phyloP scores from a whole-genome alignment of 331 rosid genomes.

The Erythrophleum ivorense region DNA sequence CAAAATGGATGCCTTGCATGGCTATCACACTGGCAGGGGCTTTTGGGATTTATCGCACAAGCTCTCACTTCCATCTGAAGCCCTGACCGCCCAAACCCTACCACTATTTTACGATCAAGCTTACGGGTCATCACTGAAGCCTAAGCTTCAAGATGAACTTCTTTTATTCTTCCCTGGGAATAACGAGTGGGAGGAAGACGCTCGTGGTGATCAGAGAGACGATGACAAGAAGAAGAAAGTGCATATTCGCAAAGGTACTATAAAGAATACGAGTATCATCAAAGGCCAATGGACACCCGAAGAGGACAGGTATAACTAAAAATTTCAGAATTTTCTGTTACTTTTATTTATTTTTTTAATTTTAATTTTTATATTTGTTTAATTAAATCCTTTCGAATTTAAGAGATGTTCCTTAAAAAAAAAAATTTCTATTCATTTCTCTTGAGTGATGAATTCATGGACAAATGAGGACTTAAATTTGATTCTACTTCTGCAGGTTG shows the following conservation, averaged over 20 bases:
- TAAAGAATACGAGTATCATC: constrained; percentile 11
- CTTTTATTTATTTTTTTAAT: not conserved
- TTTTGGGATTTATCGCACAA: constrained; percentile 4
- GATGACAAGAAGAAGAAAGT: constrained; percentile 13
- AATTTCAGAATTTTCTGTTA: not conserved
- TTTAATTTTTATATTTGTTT: not conserved
- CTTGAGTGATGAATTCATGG: not conserved
- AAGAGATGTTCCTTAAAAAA: not conserved
- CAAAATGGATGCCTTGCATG: constrained; percentile 35
- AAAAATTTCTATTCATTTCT: not conserved
- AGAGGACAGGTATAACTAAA: constrained; percentile 59
- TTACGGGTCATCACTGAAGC: constrained; percentile 19
- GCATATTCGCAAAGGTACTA: not conserved
- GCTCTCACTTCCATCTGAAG: not conserved
- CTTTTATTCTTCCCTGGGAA: not conserved
- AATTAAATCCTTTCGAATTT: not conserved
- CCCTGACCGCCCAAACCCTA: not conserved
- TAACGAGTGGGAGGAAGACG: not conserved
- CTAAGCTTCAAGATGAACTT: not conserved
- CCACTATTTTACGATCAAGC: constrained; percentile 6
- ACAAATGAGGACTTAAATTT: not conserved
- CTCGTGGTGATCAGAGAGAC: not conserved
- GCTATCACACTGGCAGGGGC: not conserved
- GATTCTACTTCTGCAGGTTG: constrained; percentile 42
- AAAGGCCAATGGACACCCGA: constrained; percentile 67